Evolutionary conservation across 2,329 filamentous ascomycete genomes (phyloP).

Genomic region (Juglanconis oblonga): DNA sequence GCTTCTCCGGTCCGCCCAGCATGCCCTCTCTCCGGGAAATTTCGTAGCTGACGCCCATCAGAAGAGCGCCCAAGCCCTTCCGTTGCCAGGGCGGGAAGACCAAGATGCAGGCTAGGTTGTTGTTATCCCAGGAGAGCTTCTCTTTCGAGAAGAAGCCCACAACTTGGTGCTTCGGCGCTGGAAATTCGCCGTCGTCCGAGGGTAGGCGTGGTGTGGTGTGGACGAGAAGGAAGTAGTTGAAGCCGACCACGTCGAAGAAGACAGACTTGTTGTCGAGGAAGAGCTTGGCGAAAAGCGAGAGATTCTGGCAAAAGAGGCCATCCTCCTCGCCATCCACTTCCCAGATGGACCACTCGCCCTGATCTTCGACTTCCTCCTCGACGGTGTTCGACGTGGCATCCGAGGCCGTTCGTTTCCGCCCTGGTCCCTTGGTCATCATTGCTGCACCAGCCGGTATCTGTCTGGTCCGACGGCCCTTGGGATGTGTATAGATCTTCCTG

Average conservation of each 20-base stretch:
- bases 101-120: constrained; percentile 94
- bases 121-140: constrained; percentile 98
- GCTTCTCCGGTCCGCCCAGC: constrained; percentile 90
- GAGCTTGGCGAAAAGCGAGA: constrained; percentile 93
- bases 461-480: constrained; percentile 41
- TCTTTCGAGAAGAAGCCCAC: constrained; percentile 99
- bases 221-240: constrained; percentile 91
- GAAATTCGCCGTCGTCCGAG: constrained; percentile 8
- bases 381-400: constrained; percentile 32
- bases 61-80: constrained; percentile 78
- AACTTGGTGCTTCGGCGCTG: constrained; percentile 49
- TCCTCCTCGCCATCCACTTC: constrained; percentile 89
- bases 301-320: constrained; percentile 87
- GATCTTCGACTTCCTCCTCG: constrained; percentile 45
- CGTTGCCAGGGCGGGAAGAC: constrained; percentile 95
- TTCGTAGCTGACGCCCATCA: constrained; percentile 94
- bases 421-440: constrained; percentile 26
- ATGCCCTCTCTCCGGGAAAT: constrained; percentile 80
- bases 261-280: constrained; percentile 98
- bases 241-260: constrained; percentile 92
- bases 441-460: constrained; percentile 24
- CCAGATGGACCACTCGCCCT: constrained; percentile 81
- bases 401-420: constrained; percentile 36
- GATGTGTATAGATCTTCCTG: constrained; percentile 68
- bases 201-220: constrained; percentile 53